phyloP scores from a whole-genome alignment of 1,139 yeast species.

The Debaryomycetaceae sp. region DNA sequence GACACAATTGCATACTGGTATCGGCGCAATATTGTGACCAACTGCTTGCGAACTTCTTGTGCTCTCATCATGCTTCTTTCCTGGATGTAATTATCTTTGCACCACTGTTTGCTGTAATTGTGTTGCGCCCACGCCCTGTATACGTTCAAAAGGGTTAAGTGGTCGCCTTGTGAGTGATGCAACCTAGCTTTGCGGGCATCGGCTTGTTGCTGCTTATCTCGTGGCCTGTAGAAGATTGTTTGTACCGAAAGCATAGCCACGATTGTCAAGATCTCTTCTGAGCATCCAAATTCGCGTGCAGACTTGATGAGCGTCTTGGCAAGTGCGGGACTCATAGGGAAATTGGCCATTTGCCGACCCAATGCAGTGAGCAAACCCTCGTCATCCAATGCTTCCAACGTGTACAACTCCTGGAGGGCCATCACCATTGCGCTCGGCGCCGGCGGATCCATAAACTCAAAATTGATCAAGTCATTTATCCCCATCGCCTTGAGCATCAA shows the following conservation, averaged over 20 bases:
- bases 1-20: constrained; percentile 47
- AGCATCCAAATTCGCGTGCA: constrained; percentile 60
- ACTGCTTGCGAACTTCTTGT: constrained; percentile 71
- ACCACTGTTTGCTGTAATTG: constrained; percentile 67
- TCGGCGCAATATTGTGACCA: constrained; percentile 57
- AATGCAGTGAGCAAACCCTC: constrained; percentile 68
- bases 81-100: constrained; percentile 75
- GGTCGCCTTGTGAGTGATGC: constrained; percentile 81
- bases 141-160: constrained; percentile 76
- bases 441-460: constrained; percentile 96
- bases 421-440: constrained; percentile 67
- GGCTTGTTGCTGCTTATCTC: constrained; percentile 61
- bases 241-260: constrained; percentile 93
- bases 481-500: constrained; percentile 95
- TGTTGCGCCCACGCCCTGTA: constrained; percentile 72
- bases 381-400: constrained; percentile 77
- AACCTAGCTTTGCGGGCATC: constrained; percentile 74
- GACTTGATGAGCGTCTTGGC: constrained; percentile 79
- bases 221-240: constrained; percentile 78
- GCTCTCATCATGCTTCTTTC: constrained; percentile 77
- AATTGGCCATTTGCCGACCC: constrained; percentile 84
- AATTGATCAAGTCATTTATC: constrained; percentile 68
- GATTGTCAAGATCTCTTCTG: constrained; percentile 78
- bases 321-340: constrained; percentile 93
- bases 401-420: constrained; percentile 81